phyloP scores from a whole-genome alignment of 345 rosid genomes.

The Gossypium anomalum region DNA sequence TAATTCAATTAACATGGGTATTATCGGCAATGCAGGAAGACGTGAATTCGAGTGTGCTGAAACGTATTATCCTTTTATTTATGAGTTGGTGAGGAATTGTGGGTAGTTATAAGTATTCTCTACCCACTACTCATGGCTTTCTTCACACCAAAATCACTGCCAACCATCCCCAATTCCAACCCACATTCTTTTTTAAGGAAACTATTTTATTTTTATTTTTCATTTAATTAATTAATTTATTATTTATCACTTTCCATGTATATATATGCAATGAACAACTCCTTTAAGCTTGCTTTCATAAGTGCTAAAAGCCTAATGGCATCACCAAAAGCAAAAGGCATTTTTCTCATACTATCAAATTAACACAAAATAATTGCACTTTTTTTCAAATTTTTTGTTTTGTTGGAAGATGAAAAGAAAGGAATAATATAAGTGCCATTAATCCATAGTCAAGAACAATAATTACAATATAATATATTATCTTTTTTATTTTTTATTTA shows the following conservation, averaged over 20 bases:
- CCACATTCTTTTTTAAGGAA: not conserved
- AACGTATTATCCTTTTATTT: too few relatives aligned
- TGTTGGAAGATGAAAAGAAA: too few relatives aligned
- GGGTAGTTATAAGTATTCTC: too few relatives aligned
- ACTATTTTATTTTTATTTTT: too few relatives aligned
- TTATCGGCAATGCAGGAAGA: too few relatives aligned
- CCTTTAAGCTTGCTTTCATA: not conserved
- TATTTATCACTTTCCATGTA: not conserved
- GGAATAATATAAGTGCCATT: not conserved
- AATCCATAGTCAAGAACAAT: not conserved
- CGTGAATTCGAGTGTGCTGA: too few relatives aligned
- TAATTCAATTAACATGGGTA: too few relatives aligned
- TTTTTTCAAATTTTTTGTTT: not conserved
- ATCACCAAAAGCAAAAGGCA: not conserved
- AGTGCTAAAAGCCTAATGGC: not conserved
- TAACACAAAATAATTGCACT: too few relatives aligned
- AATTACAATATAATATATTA: constrained; percentile 7
- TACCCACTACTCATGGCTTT: constrained; percentile 32
- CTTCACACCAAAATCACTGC: constrained; percentile 22
- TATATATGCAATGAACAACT: not conserved
- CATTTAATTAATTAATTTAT: not conserved
- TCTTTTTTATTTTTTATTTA: too few relatives aligned
- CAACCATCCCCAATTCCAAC: constrained; percentile 24
- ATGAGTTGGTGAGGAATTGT: too few relatives aligned
- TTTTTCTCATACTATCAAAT: not conserved